Percentiles rank a stretch among this genome's conserved stretches.
Evolutionary conservation across 2,329 filamentous ascomycete species (phyloP).

Genomic region (Colletotrichum eleusines): DNA sequence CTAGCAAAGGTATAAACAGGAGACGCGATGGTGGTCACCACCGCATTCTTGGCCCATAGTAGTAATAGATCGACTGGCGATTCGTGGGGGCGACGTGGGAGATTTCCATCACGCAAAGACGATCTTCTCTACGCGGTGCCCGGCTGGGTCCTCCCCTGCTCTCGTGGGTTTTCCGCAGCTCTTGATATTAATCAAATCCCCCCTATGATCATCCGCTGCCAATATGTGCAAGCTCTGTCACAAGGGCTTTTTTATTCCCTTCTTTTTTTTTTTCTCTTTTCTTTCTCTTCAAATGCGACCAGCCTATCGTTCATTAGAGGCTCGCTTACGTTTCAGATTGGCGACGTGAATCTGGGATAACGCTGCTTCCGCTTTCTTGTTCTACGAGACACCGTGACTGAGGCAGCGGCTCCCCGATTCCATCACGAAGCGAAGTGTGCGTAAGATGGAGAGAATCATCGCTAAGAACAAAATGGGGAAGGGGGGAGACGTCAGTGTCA

Average conservation of each 20-base stretch:
- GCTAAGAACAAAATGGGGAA: neutral
- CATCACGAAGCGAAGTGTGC: neutral
- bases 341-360: slow-evolving; percentile 31
- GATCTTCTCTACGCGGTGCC: slow-evolving; percentile 8
- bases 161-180: slow-evolving; percentile 23
- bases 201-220: slow-evolving; percentile 27
- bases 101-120: slow-evolving; percentile 17
- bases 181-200: slow-evolving; percentile 33
- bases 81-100: slow-evolving; percentile 5
- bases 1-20: slow-evolving; percentile 1
- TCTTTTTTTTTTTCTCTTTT: neutral
- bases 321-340: slow-evolving; percentile 39
- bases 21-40: neutral
- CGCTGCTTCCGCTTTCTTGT: slow-evolving; percentile 24
- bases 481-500: slow-evolving; percentile 6
- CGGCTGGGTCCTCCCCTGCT: neutral
- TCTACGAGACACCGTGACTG: slow-evolving; percentile 17
- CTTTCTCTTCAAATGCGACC: too few species aligned
- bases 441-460: slow-evolving; percentile 23
- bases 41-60: neutral
- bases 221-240: slow-evolving; percentile 33
- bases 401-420: slow-evolving; percentile 29
- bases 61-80: slow-evolving; percentile 2
- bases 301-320: slow-evolving; percentile 17
- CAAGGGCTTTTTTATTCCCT: neutral